Conservation (phyloP, 177 flowering plant genomes). For the Vitis hybrid region DNA sequence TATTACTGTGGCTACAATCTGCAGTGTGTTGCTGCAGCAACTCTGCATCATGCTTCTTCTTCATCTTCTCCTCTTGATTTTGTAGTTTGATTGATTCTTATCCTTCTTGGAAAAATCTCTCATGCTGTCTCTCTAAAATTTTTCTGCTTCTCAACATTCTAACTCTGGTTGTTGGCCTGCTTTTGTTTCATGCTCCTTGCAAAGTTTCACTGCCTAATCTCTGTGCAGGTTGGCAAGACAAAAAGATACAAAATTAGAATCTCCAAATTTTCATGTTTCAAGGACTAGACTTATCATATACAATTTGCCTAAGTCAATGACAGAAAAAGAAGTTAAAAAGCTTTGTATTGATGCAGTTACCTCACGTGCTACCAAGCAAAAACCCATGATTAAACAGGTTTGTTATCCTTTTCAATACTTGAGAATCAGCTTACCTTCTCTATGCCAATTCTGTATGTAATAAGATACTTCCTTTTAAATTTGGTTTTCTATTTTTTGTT, state of each 20-base stretch:
- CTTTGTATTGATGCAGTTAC: slow-evolving; percentile 74
- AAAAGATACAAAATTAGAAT: slow-evolving; percentile 65
- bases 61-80: too few species aligned
- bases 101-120: too few species aligned
- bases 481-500: not conserved
- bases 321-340: slow-evolving; percentile 61
- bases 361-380: slow-evolving; percentile 89
- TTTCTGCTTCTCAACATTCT: too few species aligned
- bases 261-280: slow-evolving; percentile 92
- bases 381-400: slow-evolving; percentile 82
- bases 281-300: slow-evolving; percentile 78
- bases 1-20: too few species aligned
- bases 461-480: not conserved
- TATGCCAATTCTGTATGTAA: not conserved
- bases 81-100: too few species aligned
- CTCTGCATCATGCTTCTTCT: too few species aligned
- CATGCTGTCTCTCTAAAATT: too few species aligned
- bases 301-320: slow-evolving; percentile 84
- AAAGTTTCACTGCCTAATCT: too few species aligned
- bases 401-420: slow-evolving; percentile 4
- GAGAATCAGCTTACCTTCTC: too few species aligned
- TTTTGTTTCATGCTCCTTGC: too few species aligned
- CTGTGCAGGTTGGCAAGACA: slow-evolving; percentile 64
- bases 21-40: too few species aligned
- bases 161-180: too few species aligned